These are phyloP conservation scores for Colletotrichum tropicale DNA, from an alignment of 2,329 filamentous ascomycete species.

Conservation along the genomic window DNA sequence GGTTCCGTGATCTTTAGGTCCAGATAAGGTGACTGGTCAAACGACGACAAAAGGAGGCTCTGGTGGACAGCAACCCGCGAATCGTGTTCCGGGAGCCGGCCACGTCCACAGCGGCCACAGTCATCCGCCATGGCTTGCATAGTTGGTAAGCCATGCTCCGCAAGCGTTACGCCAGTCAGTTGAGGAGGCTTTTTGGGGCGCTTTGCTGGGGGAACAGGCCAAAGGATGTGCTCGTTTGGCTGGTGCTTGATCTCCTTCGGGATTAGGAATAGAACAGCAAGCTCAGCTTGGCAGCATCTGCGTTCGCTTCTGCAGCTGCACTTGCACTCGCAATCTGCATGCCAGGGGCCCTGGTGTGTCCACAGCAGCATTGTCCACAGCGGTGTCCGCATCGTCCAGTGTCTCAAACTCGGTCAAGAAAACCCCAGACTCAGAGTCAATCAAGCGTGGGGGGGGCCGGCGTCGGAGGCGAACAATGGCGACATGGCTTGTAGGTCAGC, in stretches of 20 bases:
- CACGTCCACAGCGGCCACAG: background rate
- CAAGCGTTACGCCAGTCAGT: constrained; percentile 18
- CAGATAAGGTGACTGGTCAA: background rate
- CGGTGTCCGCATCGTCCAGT: background rate
- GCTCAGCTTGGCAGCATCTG: background rate
- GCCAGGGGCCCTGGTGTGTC: background rate
- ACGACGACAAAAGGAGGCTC: background rate
- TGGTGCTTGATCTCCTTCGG: background rate
- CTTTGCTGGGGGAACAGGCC: background rate
- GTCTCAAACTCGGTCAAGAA: constrained; percentile 6
- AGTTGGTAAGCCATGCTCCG: background rate
- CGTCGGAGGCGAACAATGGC: background rate
- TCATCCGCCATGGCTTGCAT: background rate
- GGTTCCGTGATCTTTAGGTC: background rate
- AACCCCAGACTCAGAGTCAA: background rate
- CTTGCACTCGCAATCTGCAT: background rate
- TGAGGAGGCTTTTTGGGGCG: background rate
- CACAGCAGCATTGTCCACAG: background rate
- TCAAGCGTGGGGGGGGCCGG: background rate
- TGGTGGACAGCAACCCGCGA: background rate
- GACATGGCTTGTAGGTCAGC: background rate
- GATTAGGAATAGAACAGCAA: background rate
- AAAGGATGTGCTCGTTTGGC: background rate
- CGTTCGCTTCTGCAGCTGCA: background rate
- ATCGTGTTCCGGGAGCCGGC: background rate